Conservation (phyloP, 1,284 basidiomycete species). For the Porogramme epimiltina region DNA sequence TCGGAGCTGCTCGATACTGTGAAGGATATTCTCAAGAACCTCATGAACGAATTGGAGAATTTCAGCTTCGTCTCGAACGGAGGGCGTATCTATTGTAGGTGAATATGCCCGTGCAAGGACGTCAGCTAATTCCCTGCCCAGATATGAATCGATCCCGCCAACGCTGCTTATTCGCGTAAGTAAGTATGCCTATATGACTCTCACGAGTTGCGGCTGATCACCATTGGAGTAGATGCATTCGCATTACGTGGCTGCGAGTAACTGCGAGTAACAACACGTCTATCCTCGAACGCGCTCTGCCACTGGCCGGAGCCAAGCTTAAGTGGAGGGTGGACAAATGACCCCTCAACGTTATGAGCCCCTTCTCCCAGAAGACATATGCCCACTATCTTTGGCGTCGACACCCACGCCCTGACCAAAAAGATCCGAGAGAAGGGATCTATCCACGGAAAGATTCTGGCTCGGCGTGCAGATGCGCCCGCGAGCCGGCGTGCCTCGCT, state of each 20-base stretch:
- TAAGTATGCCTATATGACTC: constrained; percentile 2
- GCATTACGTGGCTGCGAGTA: constrained; percentile 59
- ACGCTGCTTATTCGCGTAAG: constrained; percentile 81
- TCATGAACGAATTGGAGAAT: constrained; percentile 86
- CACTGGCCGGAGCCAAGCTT: constrained; percentile 73
- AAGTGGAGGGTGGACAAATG: constrained; percentile 83
- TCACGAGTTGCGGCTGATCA: too few species aligned
- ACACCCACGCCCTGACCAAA: constrained; percentile 97
- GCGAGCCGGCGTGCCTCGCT: constrained; percentile 17
- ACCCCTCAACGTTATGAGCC: constrained; percentile 72
- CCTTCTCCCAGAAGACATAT: constrained; percentile 75
- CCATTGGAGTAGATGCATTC: constrained; percentile 62
- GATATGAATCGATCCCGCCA: constrained; percentile 87
- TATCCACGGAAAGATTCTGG: constrained; percentile 85
- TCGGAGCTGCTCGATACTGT: constrained; percentile 76
- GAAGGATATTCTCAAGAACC: constrained; percentile 82
- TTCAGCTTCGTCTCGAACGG: constrained; percentile 94
- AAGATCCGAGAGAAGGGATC: constrained; percentile 93
- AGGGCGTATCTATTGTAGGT: constrained; percentile 77
- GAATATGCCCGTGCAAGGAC: too few species aligned
- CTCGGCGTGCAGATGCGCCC: constrained; percentile 50
- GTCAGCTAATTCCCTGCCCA: too few species aligned
- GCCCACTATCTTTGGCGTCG: constrained; percentile 95
- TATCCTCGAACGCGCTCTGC: constrained; percentile 65
- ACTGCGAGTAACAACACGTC: constrained; percentile 62